Evolutionary conservation across 768 basidiomycete species (phyloP).

Genomic region (Boletellus sp.): DNA sequence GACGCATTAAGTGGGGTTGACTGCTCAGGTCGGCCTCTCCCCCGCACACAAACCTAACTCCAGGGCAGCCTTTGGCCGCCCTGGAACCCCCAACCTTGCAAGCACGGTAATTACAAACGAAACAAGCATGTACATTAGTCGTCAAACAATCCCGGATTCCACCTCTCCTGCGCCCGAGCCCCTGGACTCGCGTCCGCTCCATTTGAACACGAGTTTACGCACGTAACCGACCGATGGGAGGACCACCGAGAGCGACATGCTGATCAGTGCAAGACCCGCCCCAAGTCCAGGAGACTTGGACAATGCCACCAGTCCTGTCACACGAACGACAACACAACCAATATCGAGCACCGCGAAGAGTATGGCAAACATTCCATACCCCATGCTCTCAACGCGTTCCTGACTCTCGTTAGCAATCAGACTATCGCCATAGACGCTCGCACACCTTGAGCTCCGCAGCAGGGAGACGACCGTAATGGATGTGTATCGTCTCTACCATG

Average conservation of each 20-base stretch:
- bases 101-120: too few relatives aligned
- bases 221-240: neutral
- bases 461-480: conserved; percentile 20
- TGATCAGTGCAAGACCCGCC: conserved; percentile 5
- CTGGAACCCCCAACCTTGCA: too few relatives aligned
- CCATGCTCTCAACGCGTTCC: conserved; percentile 9
- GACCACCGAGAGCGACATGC: conserved; percentile 4
- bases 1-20: too few relatives aligned
- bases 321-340: conserved; percentile 15
- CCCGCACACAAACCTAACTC: too few relatives aligned
- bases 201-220: neutral
- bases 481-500: conserved; percentile 16
- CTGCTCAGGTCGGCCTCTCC: too few relatives aligned
- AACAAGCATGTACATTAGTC: too few relatives aligned
- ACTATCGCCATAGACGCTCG: neutral
- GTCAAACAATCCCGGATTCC: neutral
- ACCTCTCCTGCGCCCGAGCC: neutral
- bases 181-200: neutral
- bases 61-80: too few relatives aligned
- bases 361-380: conserved; percentile 13
- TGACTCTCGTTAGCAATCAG: neutral
- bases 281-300: conserved; percentile 13
- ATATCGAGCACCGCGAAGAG: conserved; percentile 18
- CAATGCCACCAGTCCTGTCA: conserved; percentile 9
- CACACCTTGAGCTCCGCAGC: conserved; percentile 18